phyloP scores from a whole-genome alignment of 2,329 filamentous ascomycete species.

The Stagonosporopsis chrysanthemi region DNA sequence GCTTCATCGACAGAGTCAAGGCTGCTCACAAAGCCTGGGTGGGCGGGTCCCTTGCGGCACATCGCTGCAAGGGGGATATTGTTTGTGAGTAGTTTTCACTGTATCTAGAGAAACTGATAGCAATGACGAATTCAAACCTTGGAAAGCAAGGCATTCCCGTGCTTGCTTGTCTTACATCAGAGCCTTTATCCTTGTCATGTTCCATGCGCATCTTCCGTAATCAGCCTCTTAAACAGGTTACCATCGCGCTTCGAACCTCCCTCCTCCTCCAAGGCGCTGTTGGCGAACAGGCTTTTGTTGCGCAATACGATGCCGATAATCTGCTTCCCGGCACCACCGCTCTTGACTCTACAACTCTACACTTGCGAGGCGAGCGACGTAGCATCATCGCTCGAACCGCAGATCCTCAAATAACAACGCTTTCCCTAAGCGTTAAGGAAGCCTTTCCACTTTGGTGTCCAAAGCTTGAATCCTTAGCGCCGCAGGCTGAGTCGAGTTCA shows the following conservation, averaged over 20 bases:
- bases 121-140: not conserved
- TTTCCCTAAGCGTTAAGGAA: not conserved
- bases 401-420: not conserved
- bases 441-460: not conserved
- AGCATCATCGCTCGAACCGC: not conserved
- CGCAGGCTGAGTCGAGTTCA: not conserved
- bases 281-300: not conserved
- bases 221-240: not conserved
- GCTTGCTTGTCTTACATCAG: not conserved
- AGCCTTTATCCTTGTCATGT: not conserved
- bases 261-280: not conserved
- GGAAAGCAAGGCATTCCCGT: not conserved
- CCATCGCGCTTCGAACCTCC: not conserved
- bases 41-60: not conserved
- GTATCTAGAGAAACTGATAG: not conserved
- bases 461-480: not conserved
- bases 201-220: not conserved
- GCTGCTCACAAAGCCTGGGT: conserved; percentile 4
- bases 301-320: conserved; percentile 6
- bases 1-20: not conserved
- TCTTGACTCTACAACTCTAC: not conserved
- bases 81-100: not conserved
- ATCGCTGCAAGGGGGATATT: not conserved
- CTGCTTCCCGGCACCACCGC: not conserved
- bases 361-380: not conserved